Percentiles rank a stretch among this genome's conserved stretches.
Evolutionary conservation across 352 stramenopile genomes (phyloP).

Genomic region (Blastocystis sp.): DNA sequence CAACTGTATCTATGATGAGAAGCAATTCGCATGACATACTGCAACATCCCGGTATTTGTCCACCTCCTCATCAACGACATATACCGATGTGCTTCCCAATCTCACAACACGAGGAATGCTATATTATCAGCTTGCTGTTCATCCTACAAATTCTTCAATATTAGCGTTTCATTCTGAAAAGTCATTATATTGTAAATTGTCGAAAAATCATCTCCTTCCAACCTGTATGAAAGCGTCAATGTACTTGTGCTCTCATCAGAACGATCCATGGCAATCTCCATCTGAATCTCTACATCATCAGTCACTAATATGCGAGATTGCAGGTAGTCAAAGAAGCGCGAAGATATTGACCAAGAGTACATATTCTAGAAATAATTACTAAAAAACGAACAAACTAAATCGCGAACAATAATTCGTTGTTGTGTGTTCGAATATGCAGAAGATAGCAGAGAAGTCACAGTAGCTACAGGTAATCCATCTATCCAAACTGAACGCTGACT

Average conservation of each 20-base stretch:
- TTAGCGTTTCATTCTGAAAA: background rate
- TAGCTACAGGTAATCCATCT: background rate
- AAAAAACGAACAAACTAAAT: background rate
- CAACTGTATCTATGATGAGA: background rate
- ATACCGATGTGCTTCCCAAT: background rate
- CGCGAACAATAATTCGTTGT: conserved; percentile 18
- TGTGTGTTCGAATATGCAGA: conserved; percentile 30
- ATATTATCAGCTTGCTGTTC: background rate
- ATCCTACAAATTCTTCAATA: background rate
- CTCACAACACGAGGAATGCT: conserved; percentile 17
- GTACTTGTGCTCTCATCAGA: background rate
- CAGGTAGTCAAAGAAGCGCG: background rate
- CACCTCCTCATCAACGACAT: background rate
- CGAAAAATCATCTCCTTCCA: background rate
- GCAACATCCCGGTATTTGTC: background rate
- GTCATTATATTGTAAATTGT: background rate
- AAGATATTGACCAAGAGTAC: background rate
- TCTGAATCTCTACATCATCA: background rate
- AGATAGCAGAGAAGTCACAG: background rate
- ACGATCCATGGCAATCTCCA: background rate
- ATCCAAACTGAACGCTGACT: background rate
- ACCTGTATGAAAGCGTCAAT: background rate
- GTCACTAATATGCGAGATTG: background rate
- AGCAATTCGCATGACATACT: background rate
- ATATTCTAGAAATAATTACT: background rate